phyloP scores from a whole-genome alignment of 1,284 basidiomycete species.

The Puccinia polysora region DNA sequence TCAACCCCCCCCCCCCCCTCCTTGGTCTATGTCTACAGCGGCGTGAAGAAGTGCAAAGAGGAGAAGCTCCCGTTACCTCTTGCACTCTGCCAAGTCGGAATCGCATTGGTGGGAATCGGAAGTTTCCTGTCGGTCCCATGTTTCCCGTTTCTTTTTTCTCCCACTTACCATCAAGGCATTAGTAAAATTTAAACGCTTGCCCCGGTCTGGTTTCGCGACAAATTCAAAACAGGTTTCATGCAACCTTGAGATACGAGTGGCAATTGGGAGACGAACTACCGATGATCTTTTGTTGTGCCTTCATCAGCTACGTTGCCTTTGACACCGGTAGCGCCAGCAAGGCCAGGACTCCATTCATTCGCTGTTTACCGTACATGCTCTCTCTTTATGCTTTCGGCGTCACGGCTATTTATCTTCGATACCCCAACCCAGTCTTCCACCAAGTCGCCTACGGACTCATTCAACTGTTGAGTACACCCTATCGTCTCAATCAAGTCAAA shows the following conservation, averaged over 20 bases:
- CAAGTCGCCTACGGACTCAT: slow-evolving; percentile 57
- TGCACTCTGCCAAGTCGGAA: slow-evolving; percentile 38
- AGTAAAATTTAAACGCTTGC: neutral
- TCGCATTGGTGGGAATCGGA: slow-evolving; percentile 36
- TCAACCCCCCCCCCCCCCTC: neutral
- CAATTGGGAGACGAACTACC: slow-evolving; percentile 53
- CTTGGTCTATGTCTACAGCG: slow-evolving; percentile 2
- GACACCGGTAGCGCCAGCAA: slow-evolving; percentile 47
- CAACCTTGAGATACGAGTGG: slow-evolving; percentile 50
- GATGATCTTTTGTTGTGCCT: slow-evolving; percentile 51
- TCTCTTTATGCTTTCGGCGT: slow-evolving; percentile 45
- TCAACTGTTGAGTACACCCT: slow-evolving; percentile 50
- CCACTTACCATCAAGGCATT: neutral
- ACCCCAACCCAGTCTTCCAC: slow-evolving; percentile 59
- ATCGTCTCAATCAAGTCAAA: slow-evolving; percentile 47
- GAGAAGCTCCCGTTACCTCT: slow-evolving; percentile 28
- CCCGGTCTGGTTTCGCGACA: slow-evolving; percentile 47
- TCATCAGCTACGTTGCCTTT: slow-evolving; percentile 49
- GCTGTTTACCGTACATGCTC: slow-evolving; percentile 45
- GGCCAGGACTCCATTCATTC: slow-evolving; percentile 41
- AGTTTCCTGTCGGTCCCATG: slow-evolving; percentile 33
- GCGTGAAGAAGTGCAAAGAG: slow-evolving; percentile 26
- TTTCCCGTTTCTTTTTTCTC: neutral
- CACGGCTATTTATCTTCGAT: slow-evolving; percentile 49
- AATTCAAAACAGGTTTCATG: slow-evolving; percentile 51